These are phyloP conservation scores for Trichoderma arundinaceum DNA, from an alignment of 2,329 filamentous ascomycete genomes.

Conservation along the genomic window DNA sequence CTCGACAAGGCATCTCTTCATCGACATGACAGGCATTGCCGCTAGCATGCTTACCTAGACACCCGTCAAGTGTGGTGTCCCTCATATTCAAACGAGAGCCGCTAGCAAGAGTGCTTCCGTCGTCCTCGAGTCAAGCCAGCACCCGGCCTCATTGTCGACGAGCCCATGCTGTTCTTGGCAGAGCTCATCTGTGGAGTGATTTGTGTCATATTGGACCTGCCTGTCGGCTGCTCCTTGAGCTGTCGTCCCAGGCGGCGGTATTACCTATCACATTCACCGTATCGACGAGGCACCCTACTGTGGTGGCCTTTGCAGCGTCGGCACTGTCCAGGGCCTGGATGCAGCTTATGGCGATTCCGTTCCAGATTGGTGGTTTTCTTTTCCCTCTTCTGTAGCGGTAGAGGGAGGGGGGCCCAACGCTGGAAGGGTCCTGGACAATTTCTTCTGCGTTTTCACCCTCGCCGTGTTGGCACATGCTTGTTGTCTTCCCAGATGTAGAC, in stretches of 20 bases:
- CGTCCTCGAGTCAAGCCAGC: neutral
- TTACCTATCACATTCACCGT: conserved; percentile 19
- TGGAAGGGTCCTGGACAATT: neutral
- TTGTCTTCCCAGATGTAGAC: neutral
- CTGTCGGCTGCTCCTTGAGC: conserved; percentile 7
- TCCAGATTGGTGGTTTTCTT: conserved; percentile 1
- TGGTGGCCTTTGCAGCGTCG: neutral
- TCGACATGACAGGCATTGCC: neutral
- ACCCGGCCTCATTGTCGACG: neutral
- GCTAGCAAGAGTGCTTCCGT: neutral
- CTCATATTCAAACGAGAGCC: neutral
- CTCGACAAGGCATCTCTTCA: neutral
- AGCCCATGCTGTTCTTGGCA: neutral
- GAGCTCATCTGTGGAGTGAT: conserved; percentile 22
- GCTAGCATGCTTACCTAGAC: conserved; percentile 1
- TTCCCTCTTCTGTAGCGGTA: neutral
- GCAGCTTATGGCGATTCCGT: conserved; percentile 19
- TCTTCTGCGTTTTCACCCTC: neutral
- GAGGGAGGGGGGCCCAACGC: too few relatives aligned
- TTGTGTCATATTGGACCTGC: conserved; percentile 15
- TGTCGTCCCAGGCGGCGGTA: neutral
- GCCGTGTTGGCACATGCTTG: neutral
- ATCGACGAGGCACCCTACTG: neutral
- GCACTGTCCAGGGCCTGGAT: neutral
- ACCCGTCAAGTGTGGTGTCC: neutral